Conservation (phyloP, 2,329 filamentous ascomycete species). For the Verticillium nonalfalfae region DNA sequence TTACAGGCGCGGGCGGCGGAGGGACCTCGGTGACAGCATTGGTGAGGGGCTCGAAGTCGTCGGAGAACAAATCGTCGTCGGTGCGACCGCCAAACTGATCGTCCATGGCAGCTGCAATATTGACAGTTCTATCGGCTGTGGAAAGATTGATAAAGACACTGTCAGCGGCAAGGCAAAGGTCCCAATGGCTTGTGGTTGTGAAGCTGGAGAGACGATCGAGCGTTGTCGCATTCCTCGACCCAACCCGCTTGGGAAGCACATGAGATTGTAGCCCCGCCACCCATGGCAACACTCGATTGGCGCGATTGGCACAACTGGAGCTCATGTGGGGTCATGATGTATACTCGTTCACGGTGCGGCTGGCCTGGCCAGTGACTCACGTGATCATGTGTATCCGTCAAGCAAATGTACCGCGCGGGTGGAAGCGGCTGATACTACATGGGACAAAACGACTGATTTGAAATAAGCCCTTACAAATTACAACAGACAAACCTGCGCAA, state of each 20-base stretch:
- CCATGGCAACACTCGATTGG: no score
- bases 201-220: background rate
- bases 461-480: no score
- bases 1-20: slow-evolving; percentile 2
- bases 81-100: slow-evolving; percentile 56
- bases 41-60: slow-evolving; percentile 48
- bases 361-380: no score
- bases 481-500: no score
- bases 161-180: background rate
- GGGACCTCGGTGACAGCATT: background rate
- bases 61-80: slow-evolving; percentile 56
- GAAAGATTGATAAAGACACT: background rate
- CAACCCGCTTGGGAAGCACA: background rate
- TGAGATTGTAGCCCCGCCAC: background rate
- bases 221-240: background rate
- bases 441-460: no score
- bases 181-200: background rate
- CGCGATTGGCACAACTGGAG: no score
- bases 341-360: no score
- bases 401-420: background rate
- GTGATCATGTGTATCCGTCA: no score
- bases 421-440: no score
- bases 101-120: slow-evolving; percentile 34
- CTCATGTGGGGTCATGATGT: no score
- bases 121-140: no score